phyloP scores from a whole-genome alignment of 768 basidiomycete species.

The Trametes cingulata region DNA sequence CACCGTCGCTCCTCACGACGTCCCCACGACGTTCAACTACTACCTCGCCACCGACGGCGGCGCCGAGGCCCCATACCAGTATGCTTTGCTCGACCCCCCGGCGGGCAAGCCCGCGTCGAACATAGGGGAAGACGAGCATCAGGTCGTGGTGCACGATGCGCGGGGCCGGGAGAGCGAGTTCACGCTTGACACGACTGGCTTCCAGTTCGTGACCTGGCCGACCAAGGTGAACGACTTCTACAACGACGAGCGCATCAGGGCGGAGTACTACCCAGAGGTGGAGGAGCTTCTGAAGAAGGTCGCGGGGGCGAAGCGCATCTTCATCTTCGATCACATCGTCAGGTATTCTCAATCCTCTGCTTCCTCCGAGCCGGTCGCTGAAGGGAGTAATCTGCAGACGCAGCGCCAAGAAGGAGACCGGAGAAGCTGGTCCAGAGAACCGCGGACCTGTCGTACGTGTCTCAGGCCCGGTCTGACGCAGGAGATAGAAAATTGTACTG shows the following conservation, averaged over 20 bases:
- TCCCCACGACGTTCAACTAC: conserved; percentile 40
- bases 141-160: conserved; percentile 25
- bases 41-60: conserved; percentile 21
- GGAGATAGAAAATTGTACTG: too few species aligned
- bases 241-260: conserved; percentile 39
- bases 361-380: neutral
- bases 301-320: conserved; percentile 40
- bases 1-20: conserved; percentile 33
- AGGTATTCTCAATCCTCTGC: conserved; percentile 23
- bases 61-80: conserved; percentile 36
- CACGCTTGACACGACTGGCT: conserved; percentile 41
- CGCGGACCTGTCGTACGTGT: neutral
- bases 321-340: conserved; percentile 46
- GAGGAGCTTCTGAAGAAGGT: conserved; percentile 42
- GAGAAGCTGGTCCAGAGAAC: neutral
- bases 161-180: conserved; percentile 29
- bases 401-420: conserved; percentile 16
- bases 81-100: conserved; percentile 31
- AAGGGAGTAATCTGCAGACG: conserved; percentile 7
- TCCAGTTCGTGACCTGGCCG: conserved; percentile 37
- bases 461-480: neutral
- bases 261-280: conserved; percentile 42
- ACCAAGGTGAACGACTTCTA: conserved; percentile 39
- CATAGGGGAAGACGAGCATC: conserved; percentile 23
- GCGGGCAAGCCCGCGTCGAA: conserved; percentile 29